A percentile compares a stretch with the other conserved stretches of the same genome.
Conservation (phyloP, 139 green algal genomes). For the Chlorella sp. region DNA sequence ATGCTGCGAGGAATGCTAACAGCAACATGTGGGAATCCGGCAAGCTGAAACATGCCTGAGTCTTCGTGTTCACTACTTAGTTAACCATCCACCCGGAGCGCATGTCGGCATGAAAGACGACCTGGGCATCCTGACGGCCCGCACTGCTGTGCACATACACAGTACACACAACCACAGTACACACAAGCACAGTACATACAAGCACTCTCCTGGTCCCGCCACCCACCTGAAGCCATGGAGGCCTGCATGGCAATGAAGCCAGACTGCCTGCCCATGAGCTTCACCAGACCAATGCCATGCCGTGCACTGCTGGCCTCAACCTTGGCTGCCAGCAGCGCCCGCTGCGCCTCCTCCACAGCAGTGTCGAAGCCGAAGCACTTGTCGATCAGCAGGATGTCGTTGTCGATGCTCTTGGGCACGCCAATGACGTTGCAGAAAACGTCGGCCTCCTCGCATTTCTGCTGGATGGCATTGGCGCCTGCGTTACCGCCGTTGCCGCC, state of each 20-base stretch:
- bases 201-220: too few species aligned
- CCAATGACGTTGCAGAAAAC: constrained; percentile 45
- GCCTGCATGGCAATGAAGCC: constrained; percentile 96
- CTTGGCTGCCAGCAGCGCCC: constrained; percentile 86
- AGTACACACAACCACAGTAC: too few species aligned
- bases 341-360: constrained; percentile 94
- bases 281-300: constrained; percentile 91
- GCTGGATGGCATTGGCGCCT: constrained; percentile 57
- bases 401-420: constrained; percentile 53
- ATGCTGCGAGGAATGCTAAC: too few species aligned
- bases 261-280: constrained; percentile 95
- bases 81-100: too few species aligned
- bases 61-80: too few species aligned
- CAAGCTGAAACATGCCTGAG: constrained; percentile 78
- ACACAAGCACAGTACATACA: too few species aligned
- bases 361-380: constrained; percentile 84
- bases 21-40: too few species aligned
- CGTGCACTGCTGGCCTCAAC: constrained; percentile 79
- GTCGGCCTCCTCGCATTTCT: constrained; percentile 41
- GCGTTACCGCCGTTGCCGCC: constrained; percentile 86
- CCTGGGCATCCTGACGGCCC: too few species aligned
- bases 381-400: constrained; percentile 50
- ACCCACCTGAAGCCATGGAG: constrained; percentile 84
- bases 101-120: too few species aligned
- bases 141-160: too few species aligned